Base-by-base conservation (phyloP, 73 alveolate genomes). In the Paramecium caudatum region DNA sequence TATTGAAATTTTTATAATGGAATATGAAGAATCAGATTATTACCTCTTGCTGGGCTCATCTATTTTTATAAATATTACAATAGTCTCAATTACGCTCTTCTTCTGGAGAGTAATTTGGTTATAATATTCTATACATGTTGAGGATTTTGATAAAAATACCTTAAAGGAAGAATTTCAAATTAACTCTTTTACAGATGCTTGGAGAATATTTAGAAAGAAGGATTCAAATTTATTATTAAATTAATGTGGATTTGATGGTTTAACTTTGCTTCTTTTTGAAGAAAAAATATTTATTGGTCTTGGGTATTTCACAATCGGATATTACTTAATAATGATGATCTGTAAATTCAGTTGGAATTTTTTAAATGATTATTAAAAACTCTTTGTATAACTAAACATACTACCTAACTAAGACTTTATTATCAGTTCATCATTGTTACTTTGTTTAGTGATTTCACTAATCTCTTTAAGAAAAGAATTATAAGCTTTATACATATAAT, bases 361-460 rank as follows among this genome's bases (percentile, higher is more conserved):
- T 68, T 68, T 68, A 68, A 68, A 68, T 37, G 84, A 68, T 34
- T 68, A 68, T 16, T 37, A 68, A 37, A 68, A 68, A 23, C 37
- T 68, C 30, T 68, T 68, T 37, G 61, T 68, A 10, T n/a, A 32
- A 34, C 37, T 68, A 32, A 68, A 68, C 37, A 68, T 68, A n/a
- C 21, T 68, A 16, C 84, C 84, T 32, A 68, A 68, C 8, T 34
- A 68, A 30, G 84, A 68, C 15, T 68, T 68, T 30, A 68, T 68
- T 15, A 68, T 68, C 2, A 68, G 61, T 5, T 68, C 84, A 0
- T 25, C 34, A 34, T 16, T 68, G 50, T 49, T 68, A 4, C 19
- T 68, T 7, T 30, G 25, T 32, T 32, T 68, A 4, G 19, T 68
- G 17, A 49, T 43, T 1, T 25, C 21, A 1, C 34, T 68, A 10